phyloP scores from a whole-genome alignment of 2,329 filamentous ascomycete genomes.

The Cladophialophora exuberans region DNA sequence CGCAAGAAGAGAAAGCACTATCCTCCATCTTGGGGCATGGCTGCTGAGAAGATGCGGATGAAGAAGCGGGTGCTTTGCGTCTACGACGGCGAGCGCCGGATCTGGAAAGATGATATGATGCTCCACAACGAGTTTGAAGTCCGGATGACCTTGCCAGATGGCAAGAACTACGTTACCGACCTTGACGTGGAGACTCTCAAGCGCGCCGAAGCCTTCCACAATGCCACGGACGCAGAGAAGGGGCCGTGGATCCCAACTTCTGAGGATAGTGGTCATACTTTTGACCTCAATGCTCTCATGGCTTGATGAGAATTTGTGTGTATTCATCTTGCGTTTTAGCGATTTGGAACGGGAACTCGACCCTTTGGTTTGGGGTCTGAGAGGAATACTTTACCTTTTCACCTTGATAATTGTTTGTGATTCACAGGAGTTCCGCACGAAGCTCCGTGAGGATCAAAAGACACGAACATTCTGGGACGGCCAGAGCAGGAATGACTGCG shows the following conservation, averaged over 20 bases:
- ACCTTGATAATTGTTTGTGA: conserved; percentile 15
- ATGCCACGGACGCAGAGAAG: conserved; percentile 82
- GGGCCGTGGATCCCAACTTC: conserved; percentile 68
- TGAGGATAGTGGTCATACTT: conserved; percentile 22
- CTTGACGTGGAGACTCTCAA: conserved; percentile 88
- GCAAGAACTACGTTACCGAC: conserved; percentile 84
- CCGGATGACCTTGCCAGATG: conserved; percentile 75
- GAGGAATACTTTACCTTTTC: conserved; percentile 4
- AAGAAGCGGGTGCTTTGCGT: conserved; percentile 95
- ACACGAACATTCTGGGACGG: conserved; percentile 11
- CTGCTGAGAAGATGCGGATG: conserved; percentile 93
- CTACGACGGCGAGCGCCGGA: conserved; percentile 81
- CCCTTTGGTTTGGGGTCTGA: neutral
- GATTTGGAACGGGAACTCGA: conserved; percentile 15
- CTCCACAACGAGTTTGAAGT: conserved; percentile 93
- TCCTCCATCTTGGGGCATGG: conserved; percentile 89
- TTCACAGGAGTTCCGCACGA: too few species aligned
- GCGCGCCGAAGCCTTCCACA: conserved; percentile 81
- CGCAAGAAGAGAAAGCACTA: conserved; percentile 94
- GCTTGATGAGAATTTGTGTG: conserved; percentile 23
- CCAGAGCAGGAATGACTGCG: neutral
- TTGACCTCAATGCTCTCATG: conserved; percentile 40
- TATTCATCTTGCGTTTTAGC: conserved; percentile 26
- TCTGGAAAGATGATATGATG: conserved; percentile 99
- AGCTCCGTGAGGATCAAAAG: conserved; percentile 13